phyloP scores from a whole-genome alignment of 2,329 filamentous ascomycete species.

The Colletotrichum sojae region DNA sequence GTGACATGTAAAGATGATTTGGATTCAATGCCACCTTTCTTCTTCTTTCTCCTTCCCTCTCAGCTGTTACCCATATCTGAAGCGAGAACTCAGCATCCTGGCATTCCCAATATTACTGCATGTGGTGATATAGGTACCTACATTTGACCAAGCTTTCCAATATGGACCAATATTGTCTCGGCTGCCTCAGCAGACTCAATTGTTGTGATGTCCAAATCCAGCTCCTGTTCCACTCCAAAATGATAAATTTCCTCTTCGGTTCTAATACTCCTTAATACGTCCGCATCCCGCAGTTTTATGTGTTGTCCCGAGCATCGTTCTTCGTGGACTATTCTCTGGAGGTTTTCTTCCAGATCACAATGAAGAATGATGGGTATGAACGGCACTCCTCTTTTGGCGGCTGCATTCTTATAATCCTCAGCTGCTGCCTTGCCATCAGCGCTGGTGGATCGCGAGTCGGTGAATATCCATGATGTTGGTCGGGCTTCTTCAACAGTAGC shows the following conservation, averaged over 20 bases:
- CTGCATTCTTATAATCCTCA: constrained; percentile 44
- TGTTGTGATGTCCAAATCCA: constrained; percentile 46
- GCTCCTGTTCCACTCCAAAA: constrained; percentile 43
- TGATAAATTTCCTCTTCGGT: constrained; percentile 43
- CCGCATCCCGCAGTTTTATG: constrained; percentile 45
- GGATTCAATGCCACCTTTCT: no score
- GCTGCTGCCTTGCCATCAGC: constrained; percentile 25
- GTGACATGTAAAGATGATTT: no score
- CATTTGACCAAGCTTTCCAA: no score
- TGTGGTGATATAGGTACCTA: no score
- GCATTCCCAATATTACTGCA: no score
- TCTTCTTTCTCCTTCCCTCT: no score
- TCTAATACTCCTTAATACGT: constrained; percentile 43
- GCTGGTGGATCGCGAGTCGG: constrained; percentile 43
- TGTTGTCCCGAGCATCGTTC: constrained; percentile 25
- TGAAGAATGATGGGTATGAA: constrained; percentile 48
- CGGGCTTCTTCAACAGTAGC: constrained; percentile 25
- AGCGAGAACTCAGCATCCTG: no score
- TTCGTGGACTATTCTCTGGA: constrained; percentile 39
- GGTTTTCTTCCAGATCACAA: constrained; percentile 47
- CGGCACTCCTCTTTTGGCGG: constrained; percentile 41
- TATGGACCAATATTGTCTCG: no score
- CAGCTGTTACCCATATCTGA: no score
- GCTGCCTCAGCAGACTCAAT: no score
- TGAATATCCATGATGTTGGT: constrained; percentile 45